phyloP scores from a whole-genome alignment of 106 monocot genomes.

The Alisma plantagoaquatica region DNA sequence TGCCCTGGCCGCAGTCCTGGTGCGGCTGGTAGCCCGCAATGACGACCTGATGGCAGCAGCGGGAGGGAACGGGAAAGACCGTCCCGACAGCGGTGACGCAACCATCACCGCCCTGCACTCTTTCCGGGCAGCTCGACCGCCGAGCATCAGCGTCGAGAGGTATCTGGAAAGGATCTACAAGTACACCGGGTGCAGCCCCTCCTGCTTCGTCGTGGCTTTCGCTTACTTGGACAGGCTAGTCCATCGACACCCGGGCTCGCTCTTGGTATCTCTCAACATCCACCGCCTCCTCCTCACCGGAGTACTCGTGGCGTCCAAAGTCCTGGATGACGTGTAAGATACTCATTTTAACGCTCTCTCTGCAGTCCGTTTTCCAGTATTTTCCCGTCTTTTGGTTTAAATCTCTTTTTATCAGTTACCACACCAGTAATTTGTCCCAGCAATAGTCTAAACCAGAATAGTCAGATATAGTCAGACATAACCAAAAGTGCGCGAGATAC shows the following conservation, averaged over 20 bases:
- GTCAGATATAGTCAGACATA: too few relatives aligned
- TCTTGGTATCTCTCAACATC: constrained; percentile 47
- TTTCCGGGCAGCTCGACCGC: constrained; percentile 42
- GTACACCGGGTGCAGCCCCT: constrained; percentile 54
- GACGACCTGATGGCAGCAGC: not conserved
- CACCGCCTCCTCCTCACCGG: constrained; percentile 65
- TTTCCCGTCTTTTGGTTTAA: not conserved
- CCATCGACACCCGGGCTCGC: constrained; percentile 42
- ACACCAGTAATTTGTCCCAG: too few relatives aligned
- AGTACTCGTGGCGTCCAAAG: constrained; percentile 83
- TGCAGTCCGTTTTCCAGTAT: not conserved
- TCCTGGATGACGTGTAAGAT: constrained; percentile 80
- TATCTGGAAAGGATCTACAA: constrained; percentile 80
- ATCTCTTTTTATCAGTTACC: not conserved
- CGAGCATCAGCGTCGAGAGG: constrained; percentile 55
- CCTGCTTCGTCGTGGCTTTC: constrained; percentile 72
- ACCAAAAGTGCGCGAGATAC: too few relatives aligned
- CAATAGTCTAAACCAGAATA: too few relatives aligned
- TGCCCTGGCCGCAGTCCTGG: constrained; percentile 8
- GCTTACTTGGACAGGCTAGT: constrained; percentile 63
- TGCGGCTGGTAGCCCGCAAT: constrained; percentile 21
- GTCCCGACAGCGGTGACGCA: not conserved
- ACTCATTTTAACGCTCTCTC: not conserved
- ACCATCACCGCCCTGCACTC: constrained; percentile 28
- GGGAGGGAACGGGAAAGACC: not conserved